Evolutionary conservation across 768 basidiomycete genomes (phyloP).

Genomic region (Obba rivulosa): DNA sequence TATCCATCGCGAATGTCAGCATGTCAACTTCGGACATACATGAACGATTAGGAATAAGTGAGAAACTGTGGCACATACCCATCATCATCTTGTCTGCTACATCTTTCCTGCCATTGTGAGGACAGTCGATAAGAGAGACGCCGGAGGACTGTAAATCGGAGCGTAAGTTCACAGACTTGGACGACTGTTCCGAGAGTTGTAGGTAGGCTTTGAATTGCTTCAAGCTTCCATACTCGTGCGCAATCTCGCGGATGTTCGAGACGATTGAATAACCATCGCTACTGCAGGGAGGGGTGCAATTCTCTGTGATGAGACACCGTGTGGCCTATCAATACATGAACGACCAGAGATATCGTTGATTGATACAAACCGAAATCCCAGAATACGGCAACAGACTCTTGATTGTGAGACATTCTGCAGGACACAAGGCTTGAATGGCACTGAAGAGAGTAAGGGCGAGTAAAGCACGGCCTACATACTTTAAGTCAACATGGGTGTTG

Average conservation of each 20-base stretch:
- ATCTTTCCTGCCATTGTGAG: slow-evolving; percentile 23
- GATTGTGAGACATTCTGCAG: no score
- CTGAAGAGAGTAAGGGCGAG: no score
- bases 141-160: slow-evolving; percentile 46
- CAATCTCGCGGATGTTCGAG: slow-evolving; percentile 40
- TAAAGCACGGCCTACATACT: no score
- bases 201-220: slow-evolving; percentile 53
- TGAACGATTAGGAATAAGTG: slow-evolving; percentile 4
- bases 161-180: slow-evolving; percentile 33
- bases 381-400: slow-evolving; percentile 31
- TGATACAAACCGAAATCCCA: slow-evolving; percentile 34
- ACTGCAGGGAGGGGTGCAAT: slow-evolving; percentile 31
- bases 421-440: no score
- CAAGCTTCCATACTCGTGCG: slow-evolving; percentile 42
- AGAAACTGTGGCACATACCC: slow-evolving; percentile 22
- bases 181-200: slow-evolving; percentile 37
- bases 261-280: slow-evolving; percentile 41
- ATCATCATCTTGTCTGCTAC: slow-evolving; percentile 44
- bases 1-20: slow-evolving; percentile 58
- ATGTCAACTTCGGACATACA: slow-evolving; percentile 48
- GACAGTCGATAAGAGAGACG: slow-evolving; percentile 33
- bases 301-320: slow-evolving; percentile 27
- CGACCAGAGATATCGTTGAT: no score
- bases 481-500: no score
- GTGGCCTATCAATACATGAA: no score